These are phyloP conservation scores for Fremontodendron californicum DNA, from an alignment of 345 rosid genomes.

Conservation along the genomic window DNA sequence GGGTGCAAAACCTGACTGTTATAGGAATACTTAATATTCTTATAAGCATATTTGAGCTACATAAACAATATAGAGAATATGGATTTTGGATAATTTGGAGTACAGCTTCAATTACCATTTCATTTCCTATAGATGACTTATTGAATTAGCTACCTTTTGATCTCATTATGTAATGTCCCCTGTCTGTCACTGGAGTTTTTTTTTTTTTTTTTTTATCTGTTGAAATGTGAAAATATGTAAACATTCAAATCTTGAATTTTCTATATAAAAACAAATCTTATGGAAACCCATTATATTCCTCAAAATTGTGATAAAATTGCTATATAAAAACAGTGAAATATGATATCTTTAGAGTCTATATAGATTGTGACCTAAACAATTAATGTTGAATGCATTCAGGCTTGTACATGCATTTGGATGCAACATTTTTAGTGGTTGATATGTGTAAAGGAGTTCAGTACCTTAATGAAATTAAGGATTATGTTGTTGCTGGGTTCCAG, in stretches of 20 bases:
- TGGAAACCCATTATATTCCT: neutral
- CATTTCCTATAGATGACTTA: neutral
- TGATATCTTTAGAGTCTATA: neutral
- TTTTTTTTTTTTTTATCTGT: neutral
- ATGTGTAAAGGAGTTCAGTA: too few species aligned
- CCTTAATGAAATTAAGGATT: slow-evolving; percentile 51
- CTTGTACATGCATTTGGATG: neutral
- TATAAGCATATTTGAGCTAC: slow-evolving; percentile 1
- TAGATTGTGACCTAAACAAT: neutral
- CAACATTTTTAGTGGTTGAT: too few species aligned
- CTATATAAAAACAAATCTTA: neutral
- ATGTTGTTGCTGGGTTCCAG: slow-evolving; percentile 55
- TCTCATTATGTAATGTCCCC: neutral
- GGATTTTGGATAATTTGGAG: neutral
- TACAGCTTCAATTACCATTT: neutral
- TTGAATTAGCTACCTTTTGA: neutral
- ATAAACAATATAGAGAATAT: neutral
- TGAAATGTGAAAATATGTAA: neutral
- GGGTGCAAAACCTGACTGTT: neutral
- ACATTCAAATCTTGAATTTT: neutral
- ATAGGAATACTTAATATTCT: neutral
- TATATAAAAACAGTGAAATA: neutral
- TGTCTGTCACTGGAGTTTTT: neutral
- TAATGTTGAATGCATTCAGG: neutral
- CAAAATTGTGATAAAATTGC: neutral